These are phyloP conservation scores for Waltergamsia citrina DNA, from an alignment of 2,329 filamentous ascomycete species.

Conservation along the genomic window DNA sequence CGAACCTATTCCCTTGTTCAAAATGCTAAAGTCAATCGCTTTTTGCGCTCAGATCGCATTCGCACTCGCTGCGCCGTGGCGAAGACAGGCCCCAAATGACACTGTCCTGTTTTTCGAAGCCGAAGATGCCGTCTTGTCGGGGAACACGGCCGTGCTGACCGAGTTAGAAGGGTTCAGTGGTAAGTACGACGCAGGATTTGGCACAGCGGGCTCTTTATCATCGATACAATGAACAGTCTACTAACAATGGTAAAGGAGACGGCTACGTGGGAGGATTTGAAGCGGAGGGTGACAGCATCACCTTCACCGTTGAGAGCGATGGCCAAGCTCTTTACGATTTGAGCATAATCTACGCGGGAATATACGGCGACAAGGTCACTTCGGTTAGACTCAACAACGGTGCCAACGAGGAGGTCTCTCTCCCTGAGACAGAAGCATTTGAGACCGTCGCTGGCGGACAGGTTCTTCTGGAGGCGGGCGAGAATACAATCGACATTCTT, in stretches of 20 bases:
- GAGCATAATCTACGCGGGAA: slow-evolving; percentile 30
- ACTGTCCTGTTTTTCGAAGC: too few relatives aligned
- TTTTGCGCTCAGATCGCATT: too few relatives aligned
- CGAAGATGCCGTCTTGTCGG: too few relatives aligned
- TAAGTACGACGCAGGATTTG: too few relatives aligned
- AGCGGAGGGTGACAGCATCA: slow-evolving; percentile 27
- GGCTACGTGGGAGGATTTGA: slow-evolving; percentile 39
- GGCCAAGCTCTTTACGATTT: slow-evolving; percentile 30
- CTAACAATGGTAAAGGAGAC: slow-evolving; percentile 23
- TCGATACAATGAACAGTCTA: too few relatives aligned
- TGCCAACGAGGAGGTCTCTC: slow-evolving; percentile 27
- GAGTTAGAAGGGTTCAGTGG: too few relatives aligned
- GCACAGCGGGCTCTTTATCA: too few relatives aligned
- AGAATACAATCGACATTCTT: slow-evolving; percentile 33
- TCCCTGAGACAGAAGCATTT: slow-evolving; percentile 27
- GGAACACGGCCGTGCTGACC: too few relatives aligned
- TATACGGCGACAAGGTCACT: slow-evolving; percentile 35
- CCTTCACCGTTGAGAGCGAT: slow-evolving; percentile 26
- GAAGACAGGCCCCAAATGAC: too few relatives aligned
- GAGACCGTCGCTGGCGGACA: slow-evolving; percentile 30
- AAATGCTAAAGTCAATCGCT: too few relatives aligned
- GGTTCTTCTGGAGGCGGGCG: slow-evolving; percentile 29
- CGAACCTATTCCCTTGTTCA: too few relatives aligned
- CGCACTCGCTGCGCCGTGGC: too few relatives aligned
- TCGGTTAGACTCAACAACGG: slow-evolving; percentile 31